A percentile compares a stretch with the other conserved stretches of the same genome.
phyloP scores from a whole-genome alignment of 495 filamentous ascomycete genomes.

The Podospora sp. region DNA sequence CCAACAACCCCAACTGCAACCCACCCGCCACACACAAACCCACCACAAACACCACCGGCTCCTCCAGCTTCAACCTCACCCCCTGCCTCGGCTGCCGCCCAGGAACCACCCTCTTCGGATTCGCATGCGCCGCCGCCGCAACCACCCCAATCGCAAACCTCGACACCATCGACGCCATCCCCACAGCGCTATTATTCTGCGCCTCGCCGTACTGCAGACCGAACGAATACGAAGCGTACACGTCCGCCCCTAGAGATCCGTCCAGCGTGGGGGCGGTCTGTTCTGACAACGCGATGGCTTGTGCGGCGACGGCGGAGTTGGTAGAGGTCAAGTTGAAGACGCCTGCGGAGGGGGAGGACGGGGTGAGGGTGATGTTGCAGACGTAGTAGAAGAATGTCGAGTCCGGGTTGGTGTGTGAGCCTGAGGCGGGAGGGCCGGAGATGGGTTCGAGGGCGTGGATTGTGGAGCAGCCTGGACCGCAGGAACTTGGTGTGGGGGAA shows the following conservation, averaged over 20 bases:
- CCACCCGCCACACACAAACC: background rate
- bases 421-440: background rate
- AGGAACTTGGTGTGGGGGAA: background rate
- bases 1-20: conserved; percentile 4
- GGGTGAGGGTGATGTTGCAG: background rate
- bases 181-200: conserved; percentile 7
- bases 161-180: background rate
- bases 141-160: background rate
- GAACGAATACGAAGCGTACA: conserved; percentile 2
- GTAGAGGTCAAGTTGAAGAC: background rate
- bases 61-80: conserved; percentile 3
- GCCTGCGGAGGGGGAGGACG: background rate
- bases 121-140: background rate
- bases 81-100: conserved; percentile 4
- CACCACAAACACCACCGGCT: conserved; percentile 1
- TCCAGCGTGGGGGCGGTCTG: background rate
- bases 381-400: conserved; percentile 3
- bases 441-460: conserved; percentile 4
- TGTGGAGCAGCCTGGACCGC: conserved; percentile 2
- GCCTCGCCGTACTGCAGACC: conserved; percentile 4
- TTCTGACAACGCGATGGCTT: conserved; percentile 5
- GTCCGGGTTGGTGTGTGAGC: background rate
- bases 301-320: background rate
- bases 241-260: background rate
- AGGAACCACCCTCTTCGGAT: background rate